A percentile compares a stretch with the other conserved stretches of the same genome.
Evolutionary conservation across 1,139 yeast genomes (phyloP).

Genomic region (Diutina neorugosa): DNA sequence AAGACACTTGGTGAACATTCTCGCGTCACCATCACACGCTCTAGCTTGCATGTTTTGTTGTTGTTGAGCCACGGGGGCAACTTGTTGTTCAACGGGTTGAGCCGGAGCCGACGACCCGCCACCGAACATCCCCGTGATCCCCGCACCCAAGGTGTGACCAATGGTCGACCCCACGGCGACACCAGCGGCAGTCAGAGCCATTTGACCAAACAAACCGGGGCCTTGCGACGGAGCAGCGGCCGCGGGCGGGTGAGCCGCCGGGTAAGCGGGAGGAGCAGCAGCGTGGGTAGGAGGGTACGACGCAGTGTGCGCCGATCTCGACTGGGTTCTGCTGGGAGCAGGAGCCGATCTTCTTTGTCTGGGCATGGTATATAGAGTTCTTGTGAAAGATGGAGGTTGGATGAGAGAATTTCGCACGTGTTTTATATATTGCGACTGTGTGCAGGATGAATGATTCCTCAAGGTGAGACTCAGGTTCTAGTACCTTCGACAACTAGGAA

Average conservation of each 20-base stretch:
- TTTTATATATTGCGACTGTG: background rate
- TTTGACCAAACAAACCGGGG: conserved; percentile 91
- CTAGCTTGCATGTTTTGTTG: conserved; percentile 37
- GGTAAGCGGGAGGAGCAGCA: conserved; percentile 20
- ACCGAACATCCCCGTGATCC: conserved; percentile 78
- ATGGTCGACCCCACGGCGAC: conserved; percentile 97
- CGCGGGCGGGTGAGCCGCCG: conserved; percentile 23
- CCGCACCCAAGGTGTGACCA: conserved; percentile 95
- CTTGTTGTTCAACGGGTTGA: conserved; percentile 34
- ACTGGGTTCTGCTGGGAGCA: conserved; percentile 39
- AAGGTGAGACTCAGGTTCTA: background rate
- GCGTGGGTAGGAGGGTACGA: conserved; percentile 39
- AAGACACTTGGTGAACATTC: conserved; percentile 89
- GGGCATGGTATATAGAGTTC: conserved; percentile 26
- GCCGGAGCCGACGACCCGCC: conserved; percentile 56
- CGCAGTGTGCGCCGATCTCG: conserved; percentile 67
- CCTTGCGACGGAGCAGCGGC: conserved; percentile 19
- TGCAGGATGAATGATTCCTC: background rate
- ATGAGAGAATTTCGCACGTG: background rate
- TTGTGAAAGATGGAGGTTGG: background rate
- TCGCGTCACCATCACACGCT: conserved; percentile 85
- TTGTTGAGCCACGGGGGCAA: conserved; percentile 26
- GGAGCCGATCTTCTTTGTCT: conserved; percentile 59
- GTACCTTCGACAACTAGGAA: too few relatives aligned
- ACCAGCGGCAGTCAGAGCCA: conserved; percentile 99